Base-by-base conservation (phyloP, 2,329 filamentous ascomycete genomes). In the Colletotrichum musae region DNA sequence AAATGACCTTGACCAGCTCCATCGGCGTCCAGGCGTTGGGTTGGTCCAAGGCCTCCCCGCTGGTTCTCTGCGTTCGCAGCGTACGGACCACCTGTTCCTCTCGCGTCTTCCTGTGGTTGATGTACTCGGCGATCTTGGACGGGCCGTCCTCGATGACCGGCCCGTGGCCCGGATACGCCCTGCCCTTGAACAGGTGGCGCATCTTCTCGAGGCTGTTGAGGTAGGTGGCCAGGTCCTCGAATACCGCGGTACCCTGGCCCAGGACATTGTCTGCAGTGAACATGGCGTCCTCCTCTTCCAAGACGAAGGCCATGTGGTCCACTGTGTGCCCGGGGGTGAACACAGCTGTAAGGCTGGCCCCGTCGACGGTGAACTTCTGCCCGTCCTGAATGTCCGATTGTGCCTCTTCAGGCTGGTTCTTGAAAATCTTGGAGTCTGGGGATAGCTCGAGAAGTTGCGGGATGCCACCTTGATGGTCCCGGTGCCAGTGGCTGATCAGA, bases 401-500 rank as follows among this genome's bases (percentile, higher is more conserved):
- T 0, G 79, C 82, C 3, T 81, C 74, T 1, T 79, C 81, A 0
- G 92, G 91, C 43, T 88, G 80, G 73, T 90, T 83, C 79, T 96
- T 95, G 81, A 91, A 89, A 47, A 96, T 80, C 24, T 83, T 83
- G 6, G 87, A 89, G 18, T 85, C 77, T 0, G 93, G 92, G n/a
- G 86, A 93, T 26, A 92, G 77, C 15, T 82, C 79, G 18, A 91
- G 82, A 1, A 98, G 83, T 74, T 97, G 90, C 3, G 82, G 78
- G 26, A 98, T 87, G 7, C 96, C 96, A 26, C 91, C 89, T 6
- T 91, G 87, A 77, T 99, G 96, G 77, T 99, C 96, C 50, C 84
- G 88, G 77, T 99, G 96, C 94, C 95, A 97, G 79, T 99, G 96
- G 0, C 95, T 97, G 57, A 99, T 85, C 24, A 99, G 84, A 0